Evolutionary conservation across 257 asterid species (phyloP).

Genomic region (Fraxinus excelsior): DNA sequence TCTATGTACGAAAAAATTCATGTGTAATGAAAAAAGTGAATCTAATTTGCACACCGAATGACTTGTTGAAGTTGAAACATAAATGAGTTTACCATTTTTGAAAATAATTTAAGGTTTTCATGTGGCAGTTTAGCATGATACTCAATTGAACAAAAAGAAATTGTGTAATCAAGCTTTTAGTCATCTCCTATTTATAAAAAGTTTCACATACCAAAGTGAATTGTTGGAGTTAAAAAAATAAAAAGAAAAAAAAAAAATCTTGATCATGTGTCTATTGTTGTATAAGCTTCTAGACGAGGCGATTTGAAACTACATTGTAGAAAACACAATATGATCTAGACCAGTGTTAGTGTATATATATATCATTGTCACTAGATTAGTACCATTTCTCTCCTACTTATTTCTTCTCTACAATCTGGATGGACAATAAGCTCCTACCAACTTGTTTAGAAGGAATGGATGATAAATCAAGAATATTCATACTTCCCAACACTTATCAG

Average conservation of each 20-base stretch:
- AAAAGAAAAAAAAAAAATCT: too few relatives aligned
- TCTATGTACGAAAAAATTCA: neutral
- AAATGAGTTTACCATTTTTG: too few relatives aligned
- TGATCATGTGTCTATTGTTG: too few relatives aligned
- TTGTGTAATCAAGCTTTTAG: neutral
- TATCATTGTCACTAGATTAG: slow-evolving; percentile 22
- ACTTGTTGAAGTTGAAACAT: neutral
- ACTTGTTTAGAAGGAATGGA: slow-evolving; percentile 30
- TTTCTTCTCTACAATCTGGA: slow-evolving; percentile 24
- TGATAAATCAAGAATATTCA: slow-evolving; percentile 33
- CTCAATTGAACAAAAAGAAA: too few relatives aligned
- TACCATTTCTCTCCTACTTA: slow-evolving; percentile 35
- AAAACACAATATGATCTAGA: neutral
- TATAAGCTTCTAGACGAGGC: neutral
- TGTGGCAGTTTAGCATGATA: too few relatives aligned
- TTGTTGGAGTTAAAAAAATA: too few relatives aligned
- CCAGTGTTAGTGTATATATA: slow-evolving; percentile 23
- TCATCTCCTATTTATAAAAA: neutral
- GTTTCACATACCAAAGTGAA: neutral
- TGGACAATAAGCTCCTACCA: slow-evolving; percentile 37
- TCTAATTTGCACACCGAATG: too few relatives aligned
- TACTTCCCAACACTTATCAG: slow-evolving; percentile 27
- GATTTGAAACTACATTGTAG: neutral
- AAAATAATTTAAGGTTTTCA: too few relatives aligned
- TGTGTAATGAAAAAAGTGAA: too few relatives aligned